Conservation (phyloP, 2,329 filamentous ascomycete genomes). For the Myrmaecium sp. region DNA sequence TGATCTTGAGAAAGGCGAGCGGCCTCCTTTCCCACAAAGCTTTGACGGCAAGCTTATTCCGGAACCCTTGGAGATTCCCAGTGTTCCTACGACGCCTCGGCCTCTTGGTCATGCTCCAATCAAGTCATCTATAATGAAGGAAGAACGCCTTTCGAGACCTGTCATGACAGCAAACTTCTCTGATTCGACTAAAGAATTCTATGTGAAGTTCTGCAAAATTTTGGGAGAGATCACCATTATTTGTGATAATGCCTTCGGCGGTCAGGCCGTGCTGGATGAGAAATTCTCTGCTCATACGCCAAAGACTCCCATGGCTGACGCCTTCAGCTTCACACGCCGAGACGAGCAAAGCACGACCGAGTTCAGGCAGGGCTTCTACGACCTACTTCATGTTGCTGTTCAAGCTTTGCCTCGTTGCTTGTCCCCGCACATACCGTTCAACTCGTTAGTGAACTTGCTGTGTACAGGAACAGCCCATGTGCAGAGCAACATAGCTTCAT, state of each 20-base stretch:
- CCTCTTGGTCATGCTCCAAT: constrained; percentile 15
- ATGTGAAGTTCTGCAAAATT: constrained; percentile 83
- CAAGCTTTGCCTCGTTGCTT: constrained; percentile 90
- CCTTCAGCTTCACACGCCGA: constrained; percentile 74
- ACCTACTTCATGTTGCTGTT: constrained; percentile 85
- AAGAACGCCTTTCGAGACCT: constrained; percentile 49
- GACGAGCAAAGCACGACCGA: constrained; percentile 66
- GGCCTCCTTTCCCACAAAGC: constrained; percentile 69
- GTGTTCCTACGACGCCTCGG: constrained; percentile 15
- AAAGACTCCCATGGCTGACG: constrained; percentile 88
- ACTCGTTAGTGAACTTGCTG: constrained; percentile 79
- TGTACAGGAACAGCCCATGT: constrained; percentile 96
- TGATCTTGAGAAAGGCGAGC: constrained; percentile 73
- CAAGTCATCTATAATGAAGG: constrained; percentile 27
- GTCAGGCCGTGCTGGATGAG: constrained; percentile 86
- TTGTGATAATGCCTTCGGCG: constrained; percentile 93
- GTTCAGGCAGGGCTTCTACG: constrained; percentile 87
- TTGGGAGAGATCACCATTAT: constrained; percentile 90
- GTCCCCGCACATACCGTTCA: constrained; percentile 79
- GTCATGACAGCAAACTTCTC: constrained; percentile 46
- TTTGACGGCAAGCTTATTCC: constrained; percentile 31
- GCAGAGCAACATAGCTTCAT: constrained; percentile 77
- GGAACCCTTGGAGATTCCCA: constrained; percentile 19
- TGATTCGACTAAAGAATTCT: constrained; percentile 69
- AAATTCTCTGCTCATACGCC: constrained; percentile 78